Base-by-base conservation (phyloP, 352 stramenopile genomes). In the Phytophthora podocarpi region DNA sequence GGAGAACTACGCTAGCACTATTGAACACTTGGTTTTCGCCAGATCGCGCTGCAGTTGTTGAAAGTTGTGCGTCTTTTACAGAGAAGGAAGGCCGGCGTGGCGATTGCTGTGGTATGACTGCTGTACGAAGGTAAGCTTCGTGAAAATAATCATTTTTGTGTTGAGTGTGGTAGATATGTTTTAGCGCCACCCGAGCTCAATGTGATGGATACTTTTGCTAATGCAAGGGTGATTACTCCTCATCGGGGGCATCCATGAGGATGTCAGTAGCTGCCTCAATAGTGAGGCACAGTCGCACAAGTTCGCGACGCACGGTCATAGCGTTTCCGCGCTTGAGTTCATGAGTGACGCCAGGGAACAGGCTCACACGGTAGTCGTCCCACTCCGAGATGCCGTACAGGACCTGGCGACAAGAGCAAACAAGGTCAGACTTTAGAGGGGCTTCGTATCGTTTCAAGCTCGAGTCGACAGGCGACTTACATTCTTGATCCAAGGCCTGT, bases 301-400 rank as follows among this genome's bases (percentile, higher is more conserved):
- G 64, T 50, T 95, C 82, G 21, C 83, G 80, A 61, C 89, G 88
- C 46, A 90, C 80, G 10, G 80, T 86, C 67, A 93, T 86, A 12
- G 80, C 63, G 42, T 88, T 93, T 32, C 70, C 76, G 24, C 59
- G 70, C 54, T 84, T 77, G 39, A 95, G 74, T 65, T 92, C 82
- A 21, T 91, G 80, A 11, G 84, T 87, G 9, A 95, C 79, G 8
- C 80, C 74, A 1, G 86, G 84, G 54, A 90, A 95, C 53, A 82
- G 79, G 46, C 80, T 77, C 12, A 91, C 79, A 21, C 82, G 82
- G 51, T 88, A 95, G 67, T 95, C 86, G 51, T 95, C 80, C 72
- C 80, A 92, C 45, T 90, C 80, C 18, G 83, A 93, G 65, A 92
- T 89, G n/a, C 84, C 86, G 32, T 92, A 93, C 16, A 95, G 40